Evolutionary conservation across 352 stramenopile species (phyloP), one percentile per base, ranked within the genome.

Genomic region (Aphanomyces euteiches): DNA sequence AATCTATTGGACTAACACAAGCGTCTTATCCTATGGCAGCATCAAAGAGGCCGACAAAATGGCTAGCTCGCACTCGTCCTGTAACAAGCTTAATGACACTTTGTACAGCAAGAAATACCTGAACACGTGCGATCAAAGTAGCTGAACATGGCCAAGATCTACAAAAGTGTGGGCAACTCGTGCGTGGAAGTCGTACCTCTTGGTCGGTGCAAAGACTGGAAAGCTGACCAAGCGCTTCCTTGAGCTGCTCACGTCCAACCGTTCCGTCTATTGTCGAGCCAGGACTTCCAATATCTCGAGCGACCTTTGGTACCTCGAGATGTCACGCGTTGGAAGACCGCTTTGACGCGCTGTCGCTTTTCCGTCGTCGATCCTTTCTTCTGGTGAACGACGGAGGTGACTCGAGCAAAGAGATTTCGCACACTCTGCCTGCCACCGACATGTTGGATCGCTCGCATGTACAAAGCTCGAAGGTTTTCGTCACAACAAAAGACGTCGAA

Each of bases 131-230:
- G 68, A 67, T 87, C 79, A 53, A 84, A 75, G n/a, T 74, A 57
- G 0, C 75, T 73, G 68, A 88, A 86, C 60, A 88, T 61, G 36
- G 80, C 79, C 6, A 78, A 83, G 47, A 80, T 66, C 79, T 82
- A 67, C 19, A 13, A 7, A 40, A 15, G 61, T 63, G 12, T 56
- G 41, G 4, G 17, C 7, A 6, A 6, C 6, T 10, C 12, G 3
- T 47, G 40, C 36, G 3, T 6, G 1, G 17, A n/a, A 28, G 28
- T 28, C 28, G 28, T 6, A 61, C 36, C 7, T 38, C 7, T 15
- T 40, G 10, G 43, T 50, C 43, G 10, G 1, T 50, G 17, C 10
- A 50, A n/a, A 50, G 10, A 2, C 43, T n/a, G 10, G 43, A 12
- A 50, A 88, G 75, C 2, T 74, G 74, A 70, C 77, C 71, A 38